Evolutionary conservation across 257 asterid species (phyloP).

Genomic region (Perilla frutescens): DNA sequence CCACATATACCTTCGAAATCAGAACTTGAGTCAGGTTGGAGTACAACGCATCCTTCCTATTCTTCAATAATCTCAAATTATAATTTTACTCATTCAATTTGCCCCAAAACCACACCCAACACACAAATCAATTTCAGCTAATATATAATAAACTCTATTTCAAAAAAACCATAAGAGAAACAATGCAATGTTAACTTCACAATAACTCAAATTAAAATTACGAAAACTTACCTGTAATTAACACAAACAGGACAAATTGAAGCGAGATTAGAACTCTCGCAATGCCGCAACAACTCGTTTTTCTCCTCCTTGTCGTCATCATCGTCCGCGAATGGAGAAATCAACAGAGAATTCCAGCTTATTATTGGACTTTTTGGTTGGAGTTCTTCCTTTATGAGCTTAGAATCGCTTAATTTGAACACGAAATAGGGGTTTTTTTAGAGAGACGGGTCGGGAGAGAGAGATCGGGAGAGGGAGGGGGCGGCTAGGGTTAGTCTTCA

Average conservation of each 20-base stretch:
- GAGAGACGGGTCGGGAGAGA: no score
- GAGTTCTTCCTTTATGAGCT: neutral
- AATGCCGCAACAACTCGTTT: conserved; percentile 71
- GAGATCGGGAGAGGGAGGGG: no score
- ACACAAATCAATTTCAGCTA: conserved; percentile 23
- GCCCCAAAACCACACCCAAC: conserved; percentile 35
- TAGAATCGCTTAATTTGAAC: neutral
- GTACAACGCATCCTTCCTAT: conserved; percentile 70
- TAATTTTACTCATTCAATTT: conserved; percentile 74
- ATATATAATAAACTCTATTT: conserved; percentile 4
- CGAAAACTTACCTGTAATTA: conserved; percentile 65
- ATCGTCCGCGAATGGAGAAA: conserved; percentile 20
- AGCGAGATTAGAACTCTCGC: conserved; percentile 85
- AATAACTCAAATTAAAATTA: conserved; percentile 15
- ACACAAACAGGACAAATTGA: conserved; percentile 86
- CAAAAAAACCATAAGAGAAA: neutral
- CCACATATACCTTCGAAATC: conserved; percentile 65
- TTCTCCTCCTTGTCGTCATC: conserved; percentile 54
- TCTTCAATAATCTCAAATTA: conserved; percentile 65
- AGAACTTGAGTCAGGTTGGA: conserved; percentile 82
- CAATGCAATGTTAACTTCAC: conserved; percentile 6
- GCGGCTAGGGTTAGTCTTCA: no score
- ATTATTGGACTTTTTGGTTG: neutral
- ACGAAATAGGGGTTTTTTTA: conserved; percentile 33
- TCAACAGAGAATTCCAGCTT: neutral